Evolutionary conservation across 805 yeast species (phyloP).

Genomic region (Yarrowia porcina): DNA sequence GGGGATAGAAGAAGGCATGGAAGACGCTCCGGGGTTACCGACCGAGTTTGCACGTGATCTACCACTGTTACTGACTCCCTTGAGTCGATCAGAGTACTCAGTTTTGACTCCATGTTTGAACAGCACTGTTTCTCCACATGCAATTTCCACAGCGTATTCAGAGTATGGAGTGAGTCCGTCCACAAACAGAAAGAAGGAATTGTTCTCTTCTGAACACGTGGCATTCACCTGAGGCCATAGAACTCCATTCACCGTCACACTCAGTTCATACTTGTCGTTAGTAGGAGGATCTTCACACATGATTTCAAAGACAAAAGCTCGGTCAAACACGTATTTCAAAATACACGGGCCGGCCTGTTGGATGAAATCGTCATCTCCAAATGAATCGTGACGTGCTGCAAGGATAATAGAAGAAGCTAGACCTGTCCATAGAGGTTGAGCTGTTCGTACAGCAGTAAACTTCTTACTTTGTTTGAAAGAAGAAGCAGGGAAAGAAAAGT

Average conservation of each 20-base stretch:
- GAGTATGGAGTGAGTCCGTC: slow-evolving; percentile 64
- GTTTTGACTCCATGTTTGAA: slow-evolving; percentile 35
- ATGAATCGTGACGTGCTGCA: slow-evolving; percentile 37
- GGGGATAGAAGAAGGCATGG: slow-evolving; percentile 27
- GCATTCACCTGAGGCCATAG: slow-evolving; percentile 62
- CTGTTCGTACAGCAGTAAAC: slow-evolving; percentile 32
- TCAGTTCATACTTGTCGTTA: slow-evolving; percentile 41
- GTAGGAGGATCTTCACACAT: slow-evolving; percentile 29
- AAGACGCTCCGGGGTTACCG: neutral
- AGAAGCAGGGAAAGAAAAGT: slow-evolving; percentile 30
- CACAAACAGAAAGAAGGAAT: slow-evolving; percentile 44
- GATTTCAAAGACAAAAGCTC: slow-evolving; percentile 32
- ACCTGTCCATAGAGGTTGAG: slow-evolving; percentile 40
- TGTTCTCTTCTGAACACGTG: slow-evolving; percentile 36
- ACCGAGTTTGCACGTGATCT: slow-evolving; percentile 17
- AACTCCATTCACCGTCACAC: slow-evolving; percentile 55
- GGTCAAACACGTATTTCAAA: slow-evolving; percentile 37
- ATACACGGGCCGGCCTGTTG: slow-evolving; percentile 34
- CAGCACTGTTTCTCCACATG: slow-evolving; percentile 35
- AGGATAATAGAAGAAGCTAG: slow-evolving; percentile 38
- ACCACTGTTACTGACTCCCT: neutral
- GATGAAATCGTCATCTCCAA: slow-evolving; percentile 4
- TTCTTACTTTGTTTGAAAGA: slow-evolving; percentile 35
- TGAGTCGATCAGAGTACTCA: slow-evolving; percentile 56
- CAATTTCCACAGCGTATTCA: slow-evolving; percentile 57